Evolutionary conservation across 768 basidiomycete species (phyloP).

Genomic region (Hypholoma fasciculare): DNA sequence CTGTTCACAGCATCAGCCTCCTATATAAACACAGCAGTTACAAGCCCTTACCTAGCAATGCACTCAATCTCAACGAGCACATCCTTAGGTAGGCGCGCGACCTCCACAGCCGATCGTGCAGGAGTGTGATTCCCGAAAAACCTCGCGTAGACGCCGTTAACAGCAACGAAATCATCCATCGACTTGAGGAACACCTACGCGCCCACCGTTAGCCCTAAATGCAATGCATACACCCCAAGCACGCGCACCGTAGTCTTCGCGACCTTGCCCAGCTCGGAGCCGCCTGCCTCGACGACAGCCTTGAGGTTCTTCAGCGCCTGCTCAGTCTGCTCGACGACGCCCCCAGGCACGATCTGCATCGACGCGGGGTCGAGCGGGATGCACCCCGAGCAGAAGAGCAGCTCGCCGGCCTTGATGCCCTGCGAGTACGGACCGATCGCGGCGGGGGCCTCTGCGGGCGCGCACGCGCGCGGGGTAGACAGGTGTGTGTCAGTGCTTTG

Average conservation of each 20-base stretch:
- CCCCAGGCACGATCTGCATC: conserved; percentile 69
- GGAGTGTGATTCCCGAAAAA: conserved; percentile 93
- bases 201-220: too few species aligned
- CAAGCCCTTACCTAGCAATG: conserved; percentile 65
- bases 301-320: conserved; percentile 88
- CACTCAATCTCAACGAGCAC: conserved; percentile 93
- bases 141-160: conserved; percentile 80
- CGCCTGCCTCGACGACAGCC: conserved; percentile 80
- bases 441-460: conserved; percentile 61
- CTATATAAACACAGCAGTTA: background rate
- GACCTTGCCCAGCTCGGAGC: conserved; percentile 76
- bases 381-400: conserved; percentile 89
- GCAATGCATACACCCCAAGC: background rate
- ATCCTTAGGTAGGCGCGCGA: conserved; percentile 84
- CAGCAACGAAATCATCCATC: conserved; percentile 86
- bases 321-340: conserved; percentile 76
- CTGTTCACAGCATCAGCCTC: conserved; percentile 17
- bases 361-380: conserved; percentile 79
- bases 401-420: conserved; percentile 79
- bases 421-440: conserved; percentile 90
- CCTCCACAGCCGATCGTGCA: conserved; percentile 91
- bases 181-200: conserved; percentile 85
- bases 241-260: conserved; percentile 85
- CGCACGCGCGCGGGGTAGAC: background rate
- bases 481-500: background rate